A percentile compares a stretch with the other conserved stretches of the same genome.
phyloP scores from a whole-genome alignment of 345 rosid genomes.

The Combretum micranthum region DNA sequence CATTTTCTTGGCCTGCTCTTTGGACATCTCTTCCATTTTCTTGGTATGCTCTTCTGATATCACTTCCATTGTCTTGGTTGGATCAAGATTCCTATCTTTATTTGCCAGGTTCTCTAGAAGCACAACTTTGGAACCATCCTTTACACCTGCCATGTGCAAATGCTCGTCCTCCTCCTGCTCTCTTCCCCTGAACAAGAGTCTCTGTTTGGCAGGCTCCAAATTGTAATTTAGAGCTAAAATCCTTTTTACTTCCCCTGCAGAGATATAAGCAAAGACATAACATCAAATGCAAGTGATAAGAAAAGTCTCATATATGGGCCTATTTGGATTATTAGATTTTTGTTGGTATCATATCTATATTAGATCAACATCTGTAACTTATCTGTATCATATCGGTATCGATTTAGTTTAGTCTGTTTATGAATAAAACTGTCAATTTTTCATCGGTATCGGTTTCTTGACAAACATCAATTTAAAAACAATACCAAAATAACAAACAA shows the following conservation, averaged over 20 bases:
- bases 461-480: no score
- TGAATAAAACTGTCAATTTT: no score
- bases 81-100: conserved; percentile 31
- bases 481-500: no score
- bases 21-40: conserved; percentile 30
- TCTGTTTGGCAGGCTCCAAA: conserved; percentile 34
- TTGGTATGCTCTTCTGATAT: conserved; percentile 33
- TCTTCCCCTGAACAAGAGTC: conserved; percentile 69
- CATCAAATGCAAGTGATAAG: not conserved
- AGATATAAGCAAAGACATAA: not conserved
- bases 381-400: no score
- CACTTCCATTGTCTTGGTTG: conserved; percentile 24
- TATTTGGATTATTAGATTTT: no score
- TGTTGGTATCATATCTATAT: no score
- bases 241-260: conserved; percentile 62
- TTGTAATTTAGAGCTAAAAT: conserved; percentile 42
- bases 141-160: conserved; percentile 53
- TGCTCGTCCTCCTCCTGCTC: conserved; percentile 60
- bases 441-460: no score
- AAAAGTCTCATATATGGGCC: no score
- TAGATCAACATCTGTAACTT: no score
- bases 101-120: conserved; percentile 34
- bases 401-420: no score
- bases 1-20: conserved; percentile 29
- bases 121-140: conserved; percentile 58